A percentile compares a stretch with the other conserved stretches of the same genome.
phyloP scores from a whole-genome alignment of 2,329 filamentous ascomycete genomes.

The Drechslera avenae region DNA sequence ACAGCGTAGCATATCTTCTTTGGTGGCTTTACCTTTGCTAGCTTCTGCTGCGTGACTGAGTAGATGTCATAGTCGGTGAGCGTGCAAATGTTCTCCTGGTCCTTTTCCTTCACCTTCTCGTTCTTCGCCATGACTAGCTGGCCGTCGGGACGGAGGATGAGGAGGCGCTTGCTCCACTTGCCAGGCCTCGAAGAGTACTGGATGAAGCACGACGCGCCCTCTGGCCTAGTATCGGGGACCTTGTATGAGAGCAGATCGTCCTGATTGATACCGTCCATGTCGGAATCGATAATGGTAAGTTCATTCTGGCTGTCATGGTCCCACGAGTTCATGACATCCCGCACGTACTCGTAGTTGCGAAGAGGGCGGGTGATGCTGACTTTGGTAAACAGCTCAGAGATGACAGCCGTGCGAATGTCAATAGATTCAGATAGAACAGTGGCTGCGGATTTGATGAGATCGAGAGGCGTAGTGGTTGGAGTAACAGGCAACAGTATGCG shows the following conservation, averaged over 20 bases:
- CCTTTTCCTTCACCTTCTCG: conserved; percentile 62
- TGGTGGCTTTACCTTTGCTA: conserved; percentile 77
- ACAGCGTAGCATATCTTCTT: conserved; percentile 86
- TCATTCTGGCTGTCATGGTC: conserved; percentile 78
- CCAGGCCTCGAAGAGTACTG: conserved; percentile 81
- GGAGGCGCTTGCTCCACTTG: conserved; percentile 85
- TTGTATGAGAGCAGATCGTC: conserved; percentile 68
- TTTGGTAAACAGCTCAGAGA: conserved; percentile 76
- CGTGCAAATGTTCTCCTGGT: conserved; percentile 75
- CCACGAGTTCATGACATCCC: conserved; percentile 93
- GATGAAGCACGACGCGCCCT: conserved; percentile 71
- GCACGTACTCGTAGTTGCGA: conserved; percentile 82
- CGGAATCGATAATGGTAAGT: conserved; percentile 68
- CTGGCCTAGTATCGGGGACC: conserved; percentile 68
- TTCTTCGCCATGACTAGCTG: conserved; percentile 76
- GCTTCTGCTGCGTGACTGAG: conserved; percentile 70
- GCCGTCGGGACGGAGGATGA: conserved; percentile 74
- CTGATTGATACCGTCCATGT: conserved; percentile 59
- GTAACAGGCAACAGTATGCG: conserved; percentile 74
- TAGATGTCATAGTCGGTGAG: conserved; percentile 94
- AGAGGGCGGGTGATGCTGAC: conserved; percentile 82
- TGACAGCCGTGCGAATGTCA: conserved; percentile 67
- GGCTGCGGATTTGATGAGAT: conserved; percentile 72
- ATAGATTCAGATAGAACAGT: conserved; percentile 68
- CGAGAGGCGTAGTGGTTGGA: conserved; percentile 73